Evolutionary conservation across 371 early-diverging fungal genomes (phyloP).

Genomic region (Chytridiales sp.): DNA sequence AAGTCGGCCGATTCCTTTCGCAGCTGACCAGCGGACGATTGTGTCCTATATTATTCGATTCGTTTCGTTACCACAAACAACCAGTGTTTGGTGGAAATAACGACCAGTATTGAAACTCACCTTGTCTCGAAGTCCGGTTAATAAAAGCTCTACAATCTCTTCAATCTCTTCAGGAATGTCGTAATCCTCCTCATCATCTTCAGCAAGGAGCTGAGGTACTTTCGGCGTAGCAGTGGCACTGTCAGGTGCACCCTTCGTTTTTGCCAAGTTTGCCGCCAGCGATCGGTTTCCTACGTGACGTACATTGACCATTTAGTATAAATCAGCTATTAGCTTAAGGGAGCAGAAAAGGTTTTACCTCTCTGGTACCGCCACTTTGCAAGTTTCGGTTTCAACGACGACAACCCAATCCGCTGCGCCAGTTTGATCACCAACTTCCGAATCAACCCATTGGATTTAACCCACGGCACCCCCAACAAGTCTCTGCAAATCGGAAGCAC

Average conservation of each 20-base stretch:
- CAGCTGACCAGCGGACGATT: conserved; percentile 92
- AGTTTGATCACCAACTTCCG: conserved; percentile 80
- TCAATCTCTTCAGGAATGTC: conserved; percentile 74
- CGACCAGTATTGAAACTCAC: too few relatives aligned
- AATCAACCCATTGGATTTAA: conserved; percentile 67
- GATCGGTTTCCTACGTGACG: conserved; percentile 14
- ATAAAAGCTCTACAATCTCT: conserved; percentile 71
- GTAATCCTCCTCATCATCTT: conserved; percentile 51
- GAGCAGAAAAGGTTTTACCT: conserved; percentile 33
- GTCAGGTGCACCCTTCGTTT: background rate
- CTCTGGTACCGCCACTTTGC: conserved; percentile 78
- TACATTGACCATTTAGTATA: conserved; percentile 7
- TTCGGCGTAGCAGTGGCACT: background rate
- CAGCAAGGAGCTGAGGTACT: background rate
- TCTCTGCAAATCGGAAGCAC: conserved; percentile 40
- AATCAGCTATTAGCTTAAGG: too few relatives aligned
- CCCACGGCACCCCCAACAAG: conserved; percentile 25
- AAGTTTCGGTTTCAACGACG: conserved; percentile 67
- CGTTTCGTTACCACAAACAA: conserved; percentile 8
- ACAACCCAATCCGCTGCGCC: conserved; percentile 77
- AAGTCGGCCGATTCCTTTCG: conserved; percentile 91
- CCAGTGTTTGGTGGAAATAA: background rate
- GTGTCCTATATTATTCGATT: conserved; percentile 67
- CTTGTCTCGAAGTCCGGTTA: conserved; percentile 78
- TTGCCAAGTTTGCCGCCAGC: conserved; percentile 19